Evolutionary conservation across 1,139 yeast genomes (phyloP), one percentile per base, ranked within the genome.

Genomic region (Meyerozyma carpophila): DNA sequence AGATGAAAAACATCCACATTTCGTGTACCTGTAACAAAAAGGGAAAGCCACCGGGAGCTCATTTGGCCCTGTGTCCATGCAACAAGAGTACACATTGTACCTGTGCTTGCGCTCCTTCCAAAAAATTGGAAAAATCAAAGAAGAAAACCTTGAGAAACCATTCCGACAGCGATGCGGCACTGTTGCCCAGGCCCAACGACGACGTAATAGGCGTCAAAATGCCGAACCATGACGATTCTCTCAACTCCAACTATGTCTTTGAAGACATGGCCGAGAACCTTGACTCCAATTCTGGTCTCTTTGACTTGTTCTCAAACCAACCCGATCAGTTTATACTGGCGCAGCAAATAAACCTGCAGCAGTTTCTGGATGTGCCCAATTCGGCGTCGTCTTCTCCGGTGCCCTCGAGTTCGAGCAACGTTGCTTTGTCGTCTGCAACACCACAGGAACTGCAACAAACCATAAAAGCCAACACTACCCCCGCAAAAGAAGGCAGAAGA

Each of bases 21-120:
- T 66, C 77, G 41, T 90, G 97, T 62, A 70, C 81, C 7, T 91
- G 98, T 67, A 84, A 86, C 9, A 73, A 79, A 48, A 72, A 66
- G 64, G 71, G 73, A 54, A 75, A 62, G 70, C 65, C 61, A 66
- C 79, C 62, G 45, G 73, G 58, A 43, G 42, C 50, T 36, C 80
- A 73, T 51, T 57, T 63, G 37, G 73, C 81, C 36, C 74, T 73
- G 28, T 83, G 90, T 61, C 70, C 75, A 29, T 75, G 83, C 54
- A 76, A 75, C 56, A 70, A 71, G 40, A 74, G 72, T 43, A 71
- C 78, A 37, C 73, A 73, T 45, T 84, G 91, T 56, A 75, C 84
- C 4, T 84, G 91, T 57, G 71, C 77, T 41, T 58, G 65, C 41
- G 71, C 66, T 9, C 42, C 50, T n/a, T 42, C 47, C 37, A 55